These are phyloP conservation scores for Kwoniella sp. DNA, from an alignment of 768 basidiomycete genomes.

Conservation along the genomic window DNA sequence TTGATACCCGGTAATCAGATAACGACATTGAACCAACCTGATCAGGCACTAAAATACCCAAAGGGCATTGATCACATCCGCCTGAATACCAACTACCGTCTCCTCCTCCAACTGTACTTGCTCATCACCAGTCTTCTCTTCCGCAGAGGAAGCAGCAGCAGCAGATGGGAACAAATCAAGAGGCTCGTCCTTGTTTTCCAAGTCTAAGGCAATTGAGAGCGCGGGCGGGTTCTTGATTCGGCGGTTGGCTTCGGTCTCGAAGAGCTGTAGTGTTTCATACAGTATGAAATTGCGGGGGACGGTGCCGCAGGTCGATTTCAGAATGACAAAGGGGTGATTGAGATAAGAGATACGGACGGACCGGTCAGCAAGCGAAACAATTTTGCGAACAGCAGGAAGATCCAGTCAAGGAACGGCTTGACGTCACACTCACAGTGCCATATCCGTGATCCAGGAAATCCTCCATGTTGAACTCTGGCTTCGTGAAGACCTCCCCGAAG, in stretches of 20 bases:
- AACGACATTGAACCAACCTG: too few species aligned
- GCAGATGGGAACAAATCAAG: constrained; percentile 17
- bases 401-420: too few species aligned
- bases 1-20: too few species aligned
- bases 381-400: not conserved
- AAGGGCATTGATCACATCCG: not conserved
- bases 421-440: constrained; percentile 52
- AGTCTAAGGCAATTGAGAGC: constrained; percentile 53
- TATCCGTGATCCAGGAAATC: constrained; percentile 87
- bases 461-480: constrained; percentile 83
- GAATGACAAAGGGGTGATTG: not conserved
- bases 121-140: not conserved
- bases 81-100: not conserved
- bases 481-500: constrained; percentile 88
- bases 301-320: not conserved
- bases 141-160: not conserved
- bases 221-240: constrained; percentile 79
- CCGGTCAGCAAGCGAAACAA: not conserved
- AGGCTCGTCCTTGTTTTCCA: constrained; percentile 27
- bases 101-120: not conserved
- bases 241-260: constrained; percentile 78
- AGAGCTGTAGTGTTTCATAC: constrained; percentile 63
- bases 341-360: not conserved
- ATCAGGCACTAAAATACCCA: not conserved
- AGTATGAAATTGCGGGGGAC: not conserved